Evolutionary conservation across 2,329 filamentous ascomycete species (phyloP), one percentile per base, ranked within the genome.

Genomic region (Ramularia endophylla): DNA sequence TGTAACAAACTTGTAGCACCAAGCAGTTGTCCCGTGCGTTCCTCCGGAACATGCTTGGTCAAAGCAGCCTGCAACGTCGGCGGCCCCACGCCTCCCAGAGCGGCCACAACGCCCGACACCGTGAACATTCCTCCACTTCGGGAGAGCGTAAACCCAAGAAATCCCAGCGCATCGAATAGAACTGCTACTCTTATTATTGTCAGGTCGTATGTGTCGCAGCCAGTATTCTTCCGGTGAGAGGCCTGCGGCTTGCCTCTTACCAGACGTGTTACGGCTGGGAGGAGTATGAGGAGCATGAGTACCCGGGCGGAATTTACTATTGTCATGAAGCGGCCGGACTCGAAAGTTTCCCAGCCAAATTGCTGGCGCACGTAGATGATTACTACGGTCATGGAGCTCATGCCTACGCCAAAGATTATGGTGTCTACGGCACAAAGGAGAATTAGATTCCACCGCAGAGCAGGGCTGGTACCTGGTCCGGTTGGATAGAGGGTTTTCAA

Each of bases 1-100:
- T 97, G 90, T 43, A 97, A 66, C 47, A 97, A 70, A 0, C 90
- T 92, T 12, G 83, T 83, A 1, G 88, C 89, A 16, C 92, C 92
- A 0, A 98, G 74, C n/a, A 97, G 70, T 61, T 92, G 81, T 0
- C 92, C 92, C 0, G 92, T 83, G 34, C 78, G 77, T 49, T 92
- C 85, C 0, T 80, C 73, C 0, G 89, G 87, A 0, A 97, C 83
- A 62, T 97, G 92, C 61, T 95, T 97, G 15, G 88, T 95, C 37
- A 95, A 69, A 1, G 84, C 77, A 1, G 85, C 83, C 58, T 94
- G 87, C 36, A 94, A 72, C 0, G 86, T 92, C 1, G 92, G 89
- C 27, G 83, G 83, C 0, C 84, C 89, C 33, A 97, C 81, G 1
- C 89, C 89, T 17, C 90, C 90, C 28, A 94, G 67, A 0, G 87